Evolutionary conservation across 2,329 filamentous ascomycete genomes (phyloP).

Genomic region (Monosporascus sp.): DNA sequence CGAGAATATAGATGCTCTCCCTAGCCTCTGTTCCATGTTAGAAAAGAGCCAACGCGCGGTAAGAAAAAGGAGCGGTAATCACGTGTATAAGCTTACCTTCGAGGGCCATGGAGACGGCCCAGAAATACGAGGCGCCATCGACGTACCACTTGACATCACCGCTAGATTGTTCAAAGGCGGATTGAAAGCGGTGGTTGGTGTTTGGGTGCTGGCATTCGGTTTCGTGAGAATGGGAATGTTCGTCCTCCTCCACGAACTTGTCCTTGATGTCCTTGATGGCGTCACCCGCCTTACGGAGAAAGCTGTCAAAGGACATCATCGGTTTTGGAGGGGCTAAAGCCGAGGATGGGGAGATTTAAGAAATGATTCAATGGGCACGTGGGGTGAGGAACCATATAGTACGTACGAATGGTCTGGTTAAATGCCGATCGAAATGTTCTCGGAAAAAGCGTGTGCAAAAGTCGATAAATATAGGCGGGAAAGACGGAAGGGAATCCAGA

Average conservation of each 20-base stretch:
- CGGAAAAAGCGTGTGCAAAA: too few species aligned
- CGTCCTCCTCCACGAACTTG: conserved; percentile 26
- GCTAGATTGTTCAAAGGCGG: conserved; percentile 68
- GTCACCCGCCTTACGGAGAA: conserved; percentile 41
- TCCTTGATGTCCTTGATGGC: conserved; percentile 37
- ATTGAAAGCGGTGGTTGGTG: conserved; percentile 51
- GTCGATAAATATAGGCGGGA: too few species aligned
- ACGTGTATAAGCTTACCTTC: conserved; percentile 43
- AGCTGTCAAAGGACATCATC: conserved; percentile 15
- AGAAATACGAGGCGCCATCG: conserved; percentile 79
- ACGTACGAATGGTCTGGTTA: too few species aligned
- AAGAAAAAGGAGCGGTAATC: background rate
- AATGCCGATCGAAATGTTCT: too few species aligned
- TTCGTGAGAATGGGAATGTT: conserved; percentile 2
- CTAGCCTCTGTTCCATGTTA: conserved; percentile 48
- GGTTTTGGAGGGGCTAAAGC: background rate
- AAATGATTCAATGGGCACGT: background rate
- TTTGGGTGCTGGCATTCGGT: conserved; percentile 14
- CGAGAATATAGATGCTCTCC: conserved; percentile 78
- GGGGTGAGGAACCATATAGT: background rate
- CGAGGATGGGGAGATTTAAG: background rate
- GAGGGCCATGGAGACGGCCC: conserved; percentile 74
- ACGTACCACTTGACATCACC: conserved; percentile 85
- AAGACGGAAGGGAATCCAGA: too few species aligned
- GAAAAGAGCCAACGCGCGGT: background rate